Conservation (phyloP, 345 rosid species). For the Eucalyptus sp. region DNA sequence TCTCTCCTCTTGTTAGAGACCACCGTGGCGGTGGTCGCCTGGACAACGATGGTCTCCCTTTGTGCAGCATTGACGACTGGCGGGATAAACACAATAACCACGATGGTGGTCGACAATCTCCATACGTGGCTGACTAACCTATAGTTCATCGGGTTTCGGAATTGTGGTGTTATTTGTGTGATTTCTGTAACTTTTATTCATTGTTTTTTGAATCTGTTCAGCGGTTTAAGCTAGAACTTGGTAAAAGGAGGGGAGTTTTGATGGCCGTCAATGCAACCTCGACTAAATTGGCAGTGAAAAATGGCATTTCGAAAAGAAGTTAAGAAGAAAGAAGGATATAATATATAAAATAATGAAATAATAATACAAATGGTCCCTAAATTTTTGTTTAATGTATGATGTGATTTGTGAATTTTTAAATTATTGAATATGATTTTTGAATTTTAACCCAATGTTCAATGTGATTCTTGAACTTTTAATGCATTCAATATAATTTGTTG, state of each 20-base stretch:
- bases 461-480: too few relatives aligned
- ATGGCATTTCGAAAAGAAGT: neutral
- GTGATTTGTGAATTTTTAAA: neutral
- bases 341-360: neutral
- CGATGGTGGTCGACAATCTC: neutral
- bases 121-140: neutral
- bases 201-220: neutral
- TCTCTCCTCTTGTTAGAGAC: neutral
- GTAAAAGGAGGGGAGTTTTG: neutral
- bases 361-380: rapidly evolving
- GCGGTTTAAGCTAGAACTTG: neutral
- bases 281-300: neutral
- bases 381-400: too few relatives aligned
- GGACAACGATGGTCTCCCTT: neutral
- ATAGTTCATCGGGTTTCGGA: neutral
- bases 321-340: neutral
- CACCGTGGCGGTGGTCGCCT: neutral
- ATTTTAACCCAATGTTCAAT: rapidly evolving
- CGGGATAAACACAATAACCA: neutral
- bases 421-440: too few relatives aligned
- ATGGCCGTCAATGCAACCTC: neutral
- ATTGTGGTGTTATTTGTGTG: neutral
- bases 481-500: rapidly evolving
- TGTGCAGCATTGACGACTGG: neutral
- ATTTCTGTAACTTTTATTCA: neutral